Base-by-base conservation (phyloP, 495 filamentous ascomycete genomes). In the Gamarada debralockiae region DNA sequence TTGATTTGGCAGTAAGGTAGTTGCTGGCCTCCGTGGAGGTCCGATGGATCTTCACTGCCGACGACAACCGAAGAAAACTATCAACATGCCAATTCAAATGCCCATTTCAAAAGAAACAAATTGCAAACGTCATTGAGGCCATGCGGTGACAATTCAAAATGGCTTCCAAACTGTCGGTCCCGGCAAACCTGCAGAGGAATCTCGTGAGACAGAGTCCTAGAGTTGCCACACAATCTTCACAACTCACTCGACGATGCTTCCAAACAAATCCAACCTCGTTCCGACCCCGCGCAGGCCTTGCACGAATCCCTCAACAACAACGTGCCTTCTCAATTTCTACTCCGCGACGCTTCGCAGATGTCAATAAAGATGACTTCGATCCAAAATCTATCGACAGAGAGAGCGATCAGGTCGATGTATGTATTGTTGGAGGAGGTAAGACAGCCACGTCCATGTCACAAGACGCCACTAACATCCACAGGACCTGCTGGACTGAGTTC, bases 321-420 rank as follows among this genome's bases (percentile, higher is more conserved):
- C 50, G 67, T 47, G 64, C 65, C 12, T 78, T 78, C 68, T 81
- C 80, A 37, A 70, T 75, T 45, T 74, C 76, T 52, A 58, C 72
- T 38, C 64, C 59, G 47, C 65, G 70, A 49, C 58, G 65, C 49
- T 66, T 81, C 41, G 79, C 82, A 31, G 71, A 80, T 34, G 69
- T 73, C 25, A 74, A 87, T 52, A n/a, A n/a, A n/a, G 84, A 85
- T 9, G 61, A 74, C 40, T 90, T 92, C 55, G 87, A 95, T 65
- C 86, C 86, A 7, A 73, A 74, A 29, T 74, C 79, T 54, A 69
- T 88, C 47, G 90, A 96, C 42, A 82, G 93, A 51, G 93, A 97
- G 70, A 87, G 79, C 47, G 93, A 97, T 59, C 71, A 95, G 66
- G 93, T 97, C 18, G 93, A 97, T 70, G 92, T 97, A 9, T 95